A percentile compares a stretch with the other conserved stretches of the same genome.
These are phyloP conservation scores for Plantago elongata DNA, from an alignment of 257 asterid species.

Conservation along the genomic window DNA sequence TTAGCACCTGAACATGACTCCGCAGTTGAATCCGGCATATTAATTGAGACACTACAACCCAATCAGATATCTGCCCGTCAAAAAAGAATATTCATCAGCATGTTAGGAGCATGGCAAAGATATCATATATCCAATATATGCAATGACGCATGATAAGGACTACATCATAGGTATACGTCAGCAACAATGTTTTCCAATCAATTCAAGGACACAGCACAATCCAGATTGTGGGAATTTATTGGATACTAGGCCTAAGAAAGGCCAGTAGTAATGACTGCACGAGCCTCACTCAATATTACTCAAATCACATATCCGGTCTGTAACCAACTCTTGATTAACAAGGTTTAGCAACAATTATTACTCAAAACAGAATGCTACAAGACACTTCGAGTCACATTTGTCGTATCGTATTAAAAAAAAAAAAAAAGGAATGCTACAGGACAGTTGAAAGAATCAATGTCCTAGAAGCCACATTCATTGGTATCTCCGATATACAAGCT, in stretches of 20 bases:
- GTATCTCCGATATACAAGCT: neutral
- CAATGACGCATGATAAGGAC: neutral
- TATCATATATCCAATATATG: conserved; percentile 3
- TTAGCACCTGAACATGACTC: conserved; percentile 30
- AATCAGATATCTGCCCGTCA: conserved; percentile 33
- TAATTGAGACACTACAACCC: conserved; percentile 38
- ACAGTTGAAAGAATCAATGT: neutral
- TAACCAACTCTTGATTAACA: neutral
- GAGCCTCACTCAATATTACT: too few species aligned
- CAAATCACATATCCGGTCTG: too few species aligned
- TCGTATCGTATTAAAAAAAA: too few species aligned
- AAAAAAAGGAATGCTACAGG: neutral
- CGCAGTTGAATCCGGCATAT: conserved; percentile 49
- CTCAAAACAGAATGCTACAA: neutral
- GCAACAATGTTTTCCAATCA: neutral
- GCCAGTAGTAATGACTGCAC: too few species aligned
- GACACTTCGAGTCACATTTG: too few species aligned
- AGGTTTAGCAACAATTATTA: neutral
- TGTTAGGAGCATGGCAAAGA: neutral
- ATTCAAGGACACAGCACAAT: neutral
- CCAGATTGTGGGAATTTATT: neutral
- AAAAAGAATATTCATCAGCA: conserved; percentile 12
- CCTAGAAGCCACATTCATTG: neutral
- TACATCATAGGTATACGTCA: neutral
- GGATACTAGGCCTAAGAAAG: neutral